Evolutionary conservation across 805 yeast species (phyloP).

Genomic region (Ogataea populi-albae): DNA sequence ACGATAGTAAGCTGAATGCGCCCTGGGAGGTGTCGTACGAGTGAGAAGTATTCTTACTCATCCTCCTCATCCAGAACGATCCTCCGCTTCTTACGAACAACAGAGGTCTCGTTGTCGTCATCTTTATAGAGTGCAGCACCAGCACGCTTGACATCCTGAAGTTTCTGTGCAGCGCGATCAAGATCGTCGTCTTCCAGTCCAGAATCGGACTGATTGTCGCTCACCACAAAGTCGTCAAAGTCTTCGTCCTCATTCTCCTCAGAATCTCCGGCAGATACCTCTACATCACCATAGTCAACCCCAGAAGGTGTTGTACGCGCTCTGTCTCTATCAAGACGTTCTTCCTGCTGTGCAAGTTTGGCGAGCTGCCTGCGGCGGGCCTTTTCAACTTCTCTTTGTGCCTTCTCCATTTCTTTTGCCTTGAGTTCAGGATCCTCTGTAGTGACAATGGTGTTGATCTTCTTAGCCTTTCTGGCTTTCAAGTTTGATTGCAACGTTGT

Average conservation of each 20-base stretch:
- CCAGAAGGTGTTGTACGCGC: conserved; percentile 10
- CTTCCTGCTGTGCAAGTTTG: conserved; percentile 53
- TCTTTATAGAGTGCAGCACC: conserved; percentile 52
- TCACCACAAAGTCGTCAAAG: conserved; percentile 36
- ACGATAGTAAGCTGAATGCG: too few species aligned
- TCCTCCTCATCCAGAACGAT: conserved; percentile 51
- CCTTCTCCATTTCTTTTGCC: conserved; percentile 64
- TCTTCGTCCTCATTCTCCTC: conserved; percentile 30
- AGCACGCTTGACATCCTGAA: conserved; percentile 50
- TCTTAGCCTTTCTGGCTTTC: conserved; percentile 43
- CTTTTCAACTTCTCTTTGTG: conserved; percentile 59
- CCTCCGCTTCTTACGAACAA: conserved; percentile 43
- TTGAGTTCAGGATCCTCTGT: conserved; percentile 66
- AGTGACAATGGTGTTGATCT: conserved; percentile 49
- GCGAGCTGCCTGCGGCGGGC: conserved; percentile 61
- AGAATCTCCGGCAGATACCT: conserved; percentile 35
- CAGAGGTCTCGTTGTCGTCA: conserved; percentile 43
- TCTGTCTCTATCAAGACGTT: conserved; percentile 46
- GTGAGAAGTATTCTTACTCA: too few species aligned
- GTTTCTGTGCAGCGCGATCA: conserved; percentile 56
- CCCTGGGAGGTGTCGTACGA: too few species aligned
- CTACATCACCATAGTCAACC: conserved; percentile 39
- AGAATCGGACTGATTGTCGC: conserved; percentile 34
- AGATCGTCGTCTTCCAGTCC: conserved; percentile 37
- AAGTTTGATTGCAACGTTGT: conserved; percentile 57